Evolutionary conservation across 257 asterid genomes (phyloP).

Genomic region (Marsdenia floribunda): DNA sequence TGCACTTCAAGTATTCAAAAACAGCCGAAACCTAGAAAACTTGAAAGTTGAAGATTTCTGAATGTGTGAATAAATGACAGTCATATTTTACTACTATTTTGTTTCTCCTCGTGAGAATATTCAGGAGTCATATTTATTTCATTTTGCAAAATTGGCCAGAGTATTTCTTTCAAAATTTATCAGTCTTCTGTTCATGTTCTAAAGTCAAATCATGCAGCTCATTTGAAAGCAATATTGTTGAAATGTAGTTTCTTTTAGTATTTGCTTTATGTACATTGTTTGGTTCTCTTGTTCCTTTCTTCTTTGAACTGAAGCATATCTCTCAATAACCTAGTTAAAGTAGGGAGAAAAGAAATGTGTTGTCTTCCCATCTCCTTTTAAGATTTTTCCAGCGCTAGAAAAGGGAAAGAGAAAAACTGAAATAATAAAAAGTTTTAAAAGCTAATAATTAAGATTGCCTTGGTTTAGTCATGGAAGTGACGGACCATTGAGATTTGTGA

Average conservation of each 20-base stretch:
- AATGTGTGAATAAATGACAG: background rate
- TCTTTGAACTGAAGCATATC: background rate
- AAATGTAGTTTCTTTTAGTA: background rate
- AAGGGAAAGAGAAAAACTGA: background rate
- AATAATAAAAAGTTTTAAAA: background rate
- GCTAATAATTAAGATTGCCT: background rate
- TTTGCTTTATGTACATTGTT: background rate
- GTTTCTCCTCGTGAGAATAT: background rate
- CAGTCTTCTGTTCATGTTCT: background rate
- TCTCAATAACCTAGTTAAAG: background rate
- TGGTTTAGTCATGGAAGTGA: background rate
- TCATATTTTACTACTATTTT: no score
- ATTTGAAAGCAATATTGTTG: background rate
- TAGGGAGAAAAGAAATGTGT: background rate
- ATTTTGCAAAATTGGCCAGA: background rate
- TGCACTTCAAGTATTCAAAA: conserved; percentile 65
- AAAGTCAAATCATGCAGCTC: background rate
- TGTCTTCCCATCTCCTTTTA: background rate
- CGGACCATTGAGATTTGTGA: background rate
- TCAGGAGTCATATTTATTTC: background rate
- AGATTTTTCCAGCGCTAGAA: background rate
- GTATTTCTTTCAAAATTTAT: background rate
- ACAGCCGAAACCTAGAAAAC: conserved; percentile 78
- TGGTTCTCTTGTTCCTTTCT: background rate
- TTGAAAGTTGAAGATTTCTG: conserved; percentile 52